Conservation (phyloP, 208 protist species). For the Angomonas ambiguus region DNA sequence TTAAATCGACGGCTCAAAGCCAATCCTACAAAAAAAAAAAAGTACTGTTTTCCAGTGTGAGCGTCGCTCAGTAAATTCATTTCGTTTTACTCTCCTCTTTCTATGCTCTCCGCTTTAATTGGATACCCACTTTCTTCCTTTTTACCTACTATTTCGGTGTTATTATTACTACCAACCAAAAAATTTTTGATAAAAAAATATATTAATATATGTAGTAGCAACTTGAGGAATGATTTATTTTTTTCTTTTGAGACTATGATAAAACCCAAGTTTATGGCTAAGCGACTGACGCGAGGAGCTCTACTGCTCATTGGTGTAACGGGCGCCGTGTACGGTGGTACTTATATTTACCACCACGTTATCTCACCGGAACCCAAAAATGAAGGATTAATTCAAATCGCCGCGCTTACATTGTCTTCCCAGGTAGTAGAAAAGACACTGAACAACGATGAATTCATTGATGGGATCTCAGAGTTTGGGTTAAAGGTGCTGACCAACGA, state of each 20-base stretch:
- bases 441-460: constrained; percentile 42
- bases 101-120: constrained; percentile 1
- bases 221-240: neutral
- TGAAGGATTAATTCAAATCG: constrained; percentile 58
- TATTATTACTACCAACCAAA: too few species aligned
- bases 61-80: too few species aligned
- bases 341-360: constrained; percentile 41
- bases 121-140: neutral
- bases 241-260: neutral
- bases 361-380: constrained; percentile 24
- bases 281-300: constrained; percentile 20
- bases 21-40: neutral
- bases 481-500: constrained; percentile 34
- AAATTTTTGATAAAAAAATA: too few species aligned
- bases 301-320: constrained; percentile 44
- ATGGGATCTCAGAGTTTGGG: constrained; percentile 27
- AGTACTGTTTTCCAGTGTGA: too few species aligned
- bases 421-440: constrained; percentile 54
- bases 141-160: neutral
- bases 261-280: neutral
- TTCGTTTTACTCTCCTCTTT: constrained; percentile 14
- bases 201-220: neutral
- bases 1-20: too few species aligned
- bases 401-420: constrained; percentile 69
- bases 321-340: constrained; percentile 31